Conservation (phyloP, 176 grass and related monocot genomes). For the Microstegium vimineum region DNA sequence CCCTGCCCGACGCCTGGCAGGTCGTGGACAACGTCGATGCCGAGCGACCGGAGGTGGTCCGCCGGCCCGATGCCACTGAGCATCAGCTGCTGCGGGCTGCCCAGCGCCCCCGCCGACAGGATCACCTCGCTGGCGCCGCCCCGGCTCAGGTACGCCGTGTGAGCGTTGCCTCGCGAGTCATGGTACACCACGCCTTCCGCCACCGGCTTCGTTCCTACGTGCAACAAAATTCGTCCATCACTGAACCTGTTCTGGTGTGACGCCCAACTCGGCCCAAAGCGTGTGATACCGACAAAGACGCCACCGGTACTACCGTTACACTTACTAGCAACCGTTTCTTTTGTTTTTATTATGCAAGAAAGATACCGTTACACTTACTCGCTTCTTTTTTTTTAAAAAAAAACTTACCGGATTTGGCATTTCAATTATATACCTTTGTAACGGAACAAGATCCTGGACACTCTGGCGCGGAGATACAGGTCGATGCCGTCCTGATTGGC, state of each 20-base stretch:
- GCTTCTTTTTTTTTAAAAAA: no score
- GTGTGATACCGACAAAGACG: constrained; percentile 3
- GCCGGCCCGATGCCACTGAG: constrained; percentile 77
- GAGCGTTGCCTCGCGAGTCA: constrained; percentile 33
- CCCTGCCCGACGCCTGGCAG: constrained; percentile 62
- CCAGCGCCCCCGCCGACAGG: constrained; percentile 66
- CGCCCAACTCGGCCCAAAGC: background rate
- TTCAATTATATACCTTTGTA: no score
- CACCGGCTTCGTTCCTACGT: constrained; percentile 46
- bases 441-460: constrained; percentile 45
- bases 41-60: constrained; percentile 44
- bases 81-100: constrained; percentile 90
- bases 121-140: constrained; percentile 58
- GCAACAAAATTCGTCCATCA: background rate
- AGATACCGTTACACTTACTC: no score
- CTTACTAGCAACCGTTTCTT: no score
- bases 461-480: constrained; percentile 35
- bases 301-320: background rate
- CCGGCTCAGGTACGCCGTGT: constrained; percentile 52
- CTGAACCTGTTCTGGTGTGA: background rate
- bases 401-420: background rate
- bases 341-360: no score
- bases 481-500: constrained; percentile 32
- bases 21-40: constrained; percentile 57
- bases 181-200: constrained; percentile 63